Percentiles rank a stretch among this genome's conserved stretches.
phyloP scores from a whole-genome alignment of 192 early-diverging fungal species.

The Dimargaris cristalligena region DNA sequence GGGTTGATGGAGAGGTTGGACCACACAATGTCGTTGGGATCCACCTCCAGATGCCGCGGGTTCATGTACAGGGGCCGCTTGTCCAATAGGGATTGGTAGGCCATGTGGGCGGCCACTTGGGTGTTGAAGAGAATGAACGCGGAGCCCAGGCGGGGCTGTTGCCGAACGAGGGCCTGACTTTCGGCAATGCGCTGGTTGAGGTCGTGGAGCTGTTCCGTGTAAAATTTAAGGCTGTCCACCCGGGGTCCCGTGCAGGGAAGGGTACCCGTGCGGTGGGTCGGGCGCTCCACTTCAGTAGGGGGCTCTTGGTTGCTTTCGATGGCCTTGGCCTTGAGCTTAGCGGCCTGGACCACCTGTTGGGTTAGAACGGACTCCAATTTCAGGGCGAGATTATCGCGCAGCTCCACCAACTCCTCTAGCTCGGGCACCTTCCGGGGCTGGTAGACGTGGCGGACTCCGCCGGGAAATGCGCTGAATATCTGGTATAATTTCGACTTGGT shows the following conservation, averaged over 20 bases:
- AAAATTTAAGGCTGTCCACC: conserved; percentile 40
- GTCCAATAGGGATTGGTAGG: conserved; percentile 45
- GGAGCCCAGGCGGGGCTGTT: conserved; percentile 29
- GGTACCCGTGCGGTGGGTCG: conserved; percentile 29
- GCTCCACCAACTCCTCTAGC: conserved; percentile 26
- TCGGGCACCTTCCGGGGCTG: conserved; percentile 36
- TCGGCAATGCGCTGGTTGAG: conserved; percentile 31
- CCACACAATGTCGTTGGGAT: conserved; percentile 70
- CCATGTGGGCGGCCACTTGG: conserved; percentile 62
- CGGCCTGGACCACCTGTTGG: conserved; percentile 24
- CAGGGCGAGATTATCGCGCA: conserved; percentile 29
- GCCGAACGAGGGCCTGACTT: conserved; percentile 15
- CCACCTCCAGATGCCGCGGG: conserved; percentile 43
- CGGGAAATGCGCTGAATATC: conserved; percentile 45
- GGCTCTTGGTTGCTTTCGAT: neutral
- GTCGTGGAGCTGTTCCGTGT: conserved; percentile 20
- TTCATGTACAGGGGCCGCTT: conserved; percentile 40
- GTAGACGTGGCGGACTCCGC: conserved; percentile 47
- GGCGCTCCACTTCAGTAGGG: conserved; percentile 16
- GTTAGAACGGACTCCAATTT: conserved; percentile 35
- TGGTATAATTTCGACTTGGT: conserved; percentile 25
- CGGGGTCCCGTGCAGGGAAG: conserved; percentile 38
- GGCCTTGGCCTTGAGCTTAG: conserved; percentile 21
- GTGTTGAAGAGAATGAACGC: conserved; percentile 72
- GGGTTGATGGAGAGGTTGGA: conserved; percentile 43